These are phyloP conservation scores for Coemansia sp. DNA, from an alignment of 192 early-diverging fungal genomes.

Conservation along the genomic window DNA sequence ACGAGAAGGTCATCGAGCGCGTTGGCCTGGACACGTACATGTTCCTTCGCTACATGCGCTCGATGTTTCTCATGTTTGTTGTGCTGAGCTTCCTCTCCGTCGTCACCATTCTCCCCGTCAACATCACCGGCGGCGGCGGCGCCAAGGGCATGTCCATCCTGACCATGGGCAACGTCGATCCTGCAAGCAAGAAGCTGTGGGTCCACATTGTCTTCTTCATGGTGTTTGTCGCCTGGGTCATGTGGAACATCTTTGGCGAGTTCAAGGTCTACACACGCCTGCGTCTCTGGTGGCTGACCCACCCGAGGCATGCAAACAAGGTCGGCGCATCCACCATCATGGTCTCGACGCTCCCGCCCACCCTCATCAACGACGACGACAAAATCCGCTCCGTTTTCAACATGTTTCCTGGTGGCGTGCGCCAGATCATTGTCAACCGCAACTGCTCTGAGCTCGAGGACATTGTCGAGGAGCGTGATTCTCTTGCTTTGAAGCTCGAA, in stretches of 20 bases:
- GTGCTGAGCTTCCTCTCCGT: constrained; percentile 61
- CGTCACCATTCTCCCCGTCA: constrained; percentile 73
- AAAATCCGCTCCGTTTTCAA: constrained; percentile 59
- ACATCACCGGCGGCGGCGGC: constrained; percentile 52
- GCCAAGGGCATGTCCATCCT: constrained; percentile 58
- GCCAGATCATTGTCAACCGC: constrained; percentile 68
- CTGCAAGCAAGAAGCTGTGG: constrained; percentile 61
- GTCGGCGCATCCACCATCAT: constrained; percentile 71
- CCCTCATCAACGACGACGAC: constrained; percentile 57
- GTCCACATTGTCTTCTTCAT: constrained; percentile 67
- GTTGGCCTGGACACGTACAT: constrained; percentile 80
- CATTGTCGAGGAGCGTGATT: constrained; percentile 58
- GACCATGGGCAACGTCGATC: constrained; percentile 72
- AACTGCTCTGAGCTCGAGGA: constrained; percentile 61
- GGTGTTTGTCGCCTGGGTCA: constrained; percentile 53
- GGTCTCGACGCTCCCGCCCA: constrained; percentile 68
- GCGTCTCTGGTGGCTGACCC: constrained; percentile 67
- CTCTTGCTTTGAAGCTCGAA: constrained; percentile 58
- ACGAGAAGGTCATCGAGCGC: constrained; percentile 58
- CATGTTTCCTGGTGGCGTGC: constrained; percentile 74
- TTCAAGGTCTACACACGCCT: constrained; percentile 63
- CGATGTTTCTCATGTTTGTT: constrained; percentile 69
- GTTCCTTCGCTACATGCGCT: constrained; percentile 72
- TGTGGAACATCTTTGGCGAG: constrained; percentile 64
- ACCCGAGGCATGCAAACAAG: constrained; percentile 54